These are phyloP conservation scores for Karstenula rhodostoma DNA, from an alignment of 2,329 filamentous ascomycete species.

Conservation along the genomic window DNA sequence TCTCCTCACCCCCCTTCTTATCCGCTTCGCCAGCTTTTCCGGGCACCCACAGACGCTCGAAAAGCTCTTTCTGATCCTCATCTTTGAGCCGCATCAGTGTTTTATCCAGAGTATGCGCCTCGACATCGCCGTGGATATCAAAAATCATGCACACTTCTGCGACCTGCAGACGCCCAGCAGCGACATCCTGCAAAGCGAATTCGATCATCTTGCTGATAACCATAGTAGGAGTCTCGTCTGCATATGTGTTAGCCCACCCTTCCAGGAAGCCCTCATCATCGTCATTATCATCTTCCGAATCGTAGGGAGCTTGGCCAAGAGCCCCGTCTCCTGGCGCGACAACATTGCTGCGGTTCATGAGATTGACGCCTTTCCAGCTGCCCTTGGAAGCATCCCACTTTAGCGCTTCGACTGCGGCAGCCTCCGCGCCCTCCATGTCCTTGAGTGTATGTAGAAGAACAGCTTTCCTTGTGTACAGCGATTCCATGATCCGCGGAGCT, in stretches of 20 bases:
- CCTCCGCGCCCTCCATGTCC: constrained; percentile 3
- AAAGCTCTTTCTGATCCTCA: background rate
- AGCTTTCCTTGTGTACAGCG: constrained; percentile 8
- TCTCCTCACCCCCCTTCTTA: background rate
- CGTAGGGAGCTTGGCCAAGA: background rate
- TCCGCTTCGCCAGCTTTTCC: background rate
- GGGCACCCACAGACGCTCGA: background rate
- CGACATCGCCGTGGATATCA: background rate
- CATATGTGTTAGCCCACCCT: background rate
- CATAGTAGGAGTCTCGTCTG: background rate
- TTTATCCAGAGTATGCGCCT: background rate
- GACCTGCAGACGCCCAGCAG: background rate
- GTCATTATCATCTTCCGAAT: constrained; percentile 13
- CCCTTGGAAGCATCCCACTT: background rate
- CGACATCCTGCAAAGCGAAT: constrained; percentile 9
- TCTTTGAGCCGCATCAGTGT: background rate
- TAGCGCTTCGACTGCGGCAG: background rate
- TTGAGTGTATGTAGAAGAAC: background rate
- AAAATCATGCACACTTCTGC: constrained; percentile 4
- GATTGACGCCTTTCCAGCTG: background rate
- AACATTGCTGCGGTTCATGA: constrained; percentile 5
- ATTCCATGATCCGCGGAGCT: constrained; percentile 8
- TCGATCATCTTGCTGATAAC: background rate
- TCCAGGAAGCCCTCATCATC: constrained; percentile 1
- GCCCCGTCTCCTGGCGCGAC: constrained; percentile 7